Base-by-base conservation (phyloP, 2,329 filamentous ascomycete species). In the Cordyceps cicadae region DNA sequence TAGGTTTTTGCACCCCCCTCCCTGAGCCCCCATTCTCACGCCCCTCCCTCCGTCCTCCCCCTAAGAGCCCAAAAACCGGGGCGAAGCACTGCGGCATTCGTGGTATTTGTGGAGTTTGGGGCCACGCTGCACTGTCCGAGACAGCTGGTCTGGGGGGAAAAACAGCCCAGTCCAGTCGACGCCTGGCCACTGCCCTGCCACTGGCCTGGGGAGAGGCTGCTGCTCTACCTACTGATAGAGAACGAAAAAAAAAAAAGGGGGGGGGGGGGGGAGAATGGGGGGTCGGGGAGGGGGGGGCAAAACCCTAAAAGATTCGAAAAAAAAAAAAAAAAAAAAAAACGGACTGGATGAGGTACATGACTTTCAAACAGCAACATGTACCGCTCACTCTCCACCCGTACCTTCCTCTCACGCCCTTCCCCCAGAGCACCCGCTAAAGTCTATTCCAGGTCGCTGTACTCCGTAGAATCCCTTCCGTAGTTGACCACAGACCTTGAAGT, bases 301-400 rank as follows among this genome's bases (percentile, higher is more conserved):
- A n/a, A n/a, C n/a, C n/a, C n/a, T n/a, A n/a, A n/a, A n/a, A n/a
- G n/a, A n/a, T n/a, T n/a, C n/a, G n/a, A 39, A 57, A 49, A 50
- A 51, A 19, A 26, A 48, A 32, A 48, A 54, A 46, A 32, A 56
- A 53, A 24, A 15, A 48, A 54, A 46, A 32, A 56, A 53, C 17
- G 8, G 21, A 49, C 46, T 49, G 21, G 4, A 49, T 14, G 43
- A 46, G 63, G 63, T 65, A 65, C 64, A 57, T 63, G 54, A 53
- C 49, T n/a, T 54, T 59, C 54, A 56, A 61, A 56, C 53, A 56
- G 62, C 62, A 61, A 62, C 61, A 65, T 45, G 64, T 65, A 65
- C 62, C 64, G 62, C 45, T 52, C 62, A 54, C 62, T 57, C 48
- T 61, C 60, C 59, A 21, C 59, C 51, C n/a, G 55, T 60, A 51